phyloP scores from a whole-genome alignment of 495 filamentous ascomycete genomes.

The Neurospora cerealis region DNA sequence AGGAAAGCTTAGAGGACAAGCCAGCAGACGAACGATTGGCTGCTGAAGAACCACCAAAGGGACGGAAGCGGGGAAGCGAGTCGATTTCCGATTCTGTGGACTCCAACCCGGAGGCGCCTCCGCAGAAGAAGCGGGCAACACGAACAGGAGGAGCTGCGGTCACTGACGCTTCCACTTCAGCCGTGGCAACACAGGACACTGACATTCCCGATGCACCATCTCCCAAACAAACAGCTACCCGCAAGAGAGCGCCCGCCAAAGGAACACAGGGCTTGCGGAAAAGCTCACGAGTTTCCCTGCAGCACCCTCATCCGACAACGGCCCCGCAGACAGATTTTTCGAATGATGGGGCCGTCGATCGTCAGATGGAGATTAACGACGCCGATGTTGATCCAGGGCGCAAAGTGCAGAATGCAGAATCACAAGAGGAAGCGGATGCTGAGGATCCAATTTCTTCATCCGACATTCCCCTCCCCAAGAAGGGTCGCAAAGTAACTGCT shows the following conservation, averaged over 20 bases:
- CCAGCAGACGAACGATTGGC: conserved; percentile 26
- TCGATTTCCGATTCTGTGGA: conserved; percentile 37
- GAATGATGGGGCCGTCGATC: conserved; percentile 60
- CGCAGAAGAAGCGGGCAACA: conserved; percentile 57
- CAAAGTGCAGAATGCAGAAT: conserved; percentile 31
- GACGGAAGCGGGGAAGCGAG: conserved; percentile 59
- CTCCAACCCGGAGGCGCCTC: conserved; percentile 39
- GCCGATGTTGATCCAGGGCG: conserved; percentile 34
- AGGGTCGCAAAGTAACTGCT: conserved; percentile 33
- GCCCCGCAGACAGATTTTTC: conserved; percentile 32
- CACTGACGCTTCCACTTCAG: conserved; percentile 13
- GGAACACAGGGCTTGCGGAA: conserved; percentile 40
- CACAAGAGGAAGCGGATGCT: conserved; percentile 20
- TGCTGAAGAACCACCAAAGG: conserved; percentile 37
- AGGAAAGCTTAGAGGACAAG: conserved; percentile 38
- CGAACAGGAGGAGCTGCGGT: conserved; percentile 31
- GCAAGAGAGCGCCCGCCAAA: conserved; percentile 24
- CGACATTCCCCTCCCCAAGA: conserved; percentile 25
- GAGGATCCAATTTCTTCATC: conserved; percentile 7
- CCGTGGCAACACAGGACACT: conserved; percentile 17
- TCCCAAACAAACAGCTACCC: conserved; percentile 15
- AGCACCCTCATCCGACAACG: conserved; percentile 23
- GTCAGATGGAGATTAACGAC: conserved; percentile 44
- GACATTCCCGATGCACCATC: conserved; percentile 25
- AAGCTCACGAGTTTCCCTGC: conserved; percentile 41